Percentiles rank a stretch among this genome's conserved stretches.
Evolutionary conservation across 352 stramenopile genomes (phyloP).

Genomic region (Globisporangium megalacanthum): DNA sequence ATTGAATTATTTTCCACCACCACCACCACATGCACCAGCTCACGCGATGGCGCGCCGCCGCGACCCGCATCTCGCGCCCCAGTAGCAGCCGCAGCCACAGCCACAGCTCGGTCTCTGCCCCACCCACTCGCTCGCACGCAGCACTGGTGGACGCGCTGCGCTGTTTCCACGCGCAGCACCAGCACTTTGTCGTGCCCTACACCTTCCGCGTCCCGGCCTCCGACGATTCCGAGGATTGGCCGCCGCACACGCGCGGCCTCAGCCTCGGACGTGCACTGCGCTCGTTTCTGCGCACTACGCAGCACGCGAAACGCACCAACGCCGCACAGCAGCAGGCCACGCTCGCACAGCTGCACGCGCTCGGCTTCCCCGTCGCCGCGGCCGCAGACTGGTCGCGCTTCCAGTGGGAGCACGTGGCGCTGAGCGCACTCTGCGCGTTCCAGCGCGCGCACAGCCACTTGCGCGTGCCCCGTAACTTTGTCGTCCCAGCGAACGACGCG

Average conservation of each 20-base stretch:
- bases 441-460: slow-evolving; percentile 6
- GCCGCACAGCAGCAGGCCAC: background rate
- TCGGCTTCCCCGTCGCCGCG: slow-evolving; percentile 24
- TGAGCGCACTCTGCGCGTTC: slow-evolving; percentile 6
- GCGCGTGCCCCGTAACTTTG: slow-evolving; percentile 5
- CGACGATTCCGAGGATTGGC: slow-evolving; percentile 32
- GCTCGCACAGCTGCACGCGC: slow-evolving; percentile 18
- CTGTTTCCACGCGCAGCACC: slow-evolving; percentile 30
- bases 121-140: background rate
- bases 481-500: slow-evolving; percentile 13
- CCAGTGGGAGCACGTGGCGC: slow-evolving; percentile 12
- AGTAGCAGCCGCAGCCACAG: no score
- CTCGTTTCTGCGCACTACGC: slow-evolving; percentile 15
- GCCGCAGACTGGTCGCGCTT: slow-evolving; percentile 48
- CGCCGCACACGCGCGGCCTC: slow-evolving; percentile 26
- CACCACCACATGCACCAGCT: background rate
- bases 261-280: slow-evolving; percentile 31
- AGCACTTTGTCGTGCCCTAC: slow-evolving; percentile 39
- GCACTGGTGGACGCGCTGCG: slow-evolving; percentile 19
- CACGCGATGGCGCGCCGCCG: no score
- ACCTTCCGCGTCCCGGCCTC: slow-evolving; percentile 32
- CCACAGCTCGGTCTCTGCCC: background rate
- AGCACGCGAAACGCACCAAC: background rate
- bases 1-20: background rate
- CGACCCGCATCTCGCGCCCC: background rate